phyloP scores from a whole-genome alignment of 352 stramenopile species.

The Phytopythium mirpurense region DNA sequence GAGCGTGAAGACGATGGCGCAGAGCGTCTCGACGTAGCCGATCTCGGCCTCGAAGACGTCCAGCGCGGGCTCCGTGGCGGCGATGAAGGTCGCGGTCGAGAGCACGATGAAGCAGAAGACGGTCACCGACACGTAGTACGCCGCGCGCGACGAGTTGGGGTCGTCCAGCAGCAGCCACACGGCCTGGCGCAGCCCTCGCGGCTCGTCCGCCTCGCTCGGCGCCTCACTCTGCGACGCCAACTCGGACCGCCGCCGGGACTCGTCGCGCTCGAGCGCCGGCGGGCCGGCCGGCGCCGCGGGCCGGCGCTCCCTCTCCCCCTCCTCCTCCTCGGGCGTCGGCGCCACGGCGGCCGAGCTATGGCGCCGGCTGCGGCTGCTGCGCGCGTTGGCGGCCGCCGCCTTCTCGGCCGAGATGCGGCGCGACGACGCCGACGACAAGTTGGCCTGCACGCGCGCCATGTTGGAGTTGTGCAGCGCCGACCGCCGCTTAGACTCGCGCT shows the following conservation, averaged over 20 bases:
- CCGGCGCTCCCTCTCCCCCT: not conserved
- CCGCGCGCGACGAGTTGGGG: slow-evolving; percentile 46
- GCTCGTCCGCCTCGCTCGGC: slow-evolving; percentile 7
- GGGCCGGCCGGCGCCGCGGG: not conserved
- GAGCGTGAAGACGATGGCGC: slow-evolving; percentile 48
- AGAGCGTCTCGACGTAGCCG: slow-evolving; percentile 37
- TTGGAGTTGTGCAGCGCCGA: slow-evolving; percentile 24
- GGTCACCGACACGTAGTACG: slow-evolving; percentile 58
- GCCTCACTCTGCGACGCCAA: slow-evolving; percentile 3
- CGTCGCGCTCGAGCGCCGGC: slow-evolving; percentile 8
- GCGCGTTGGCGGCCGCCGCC: slow-evolving; percentile 3
- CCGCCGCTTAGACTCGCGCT: slow-evolving; percentile 44
- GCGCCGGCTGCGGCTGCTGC: slow-evolving; percentile 14
- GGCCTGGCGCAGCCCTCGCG: slow-evolving; percentile 11
- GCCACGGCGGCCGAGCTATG: slow-evolving; percentile 15
- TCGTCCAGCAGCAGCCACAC: slow-evolving; percentile 65
- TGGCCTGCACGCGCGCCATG: slow-evolving; percentile 28
- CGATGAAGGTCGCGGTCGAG: slow-evolving; percentile 64
- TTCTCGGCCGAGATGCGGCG: slow-evolving; percentile 12
- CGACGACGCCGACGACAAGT: slow-evolving; percentile 22
- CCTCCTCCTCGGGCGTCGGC: slow-evolving; percentile 19
- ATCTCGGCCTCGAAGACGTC: slow-evolving; percentile 28
- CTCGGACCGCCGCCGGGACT: slow-evolving; percentile 3
- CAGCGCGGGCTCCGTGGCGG: slow-evolving; percentile 51
- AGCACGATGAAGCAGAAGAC: slow-evolving; percentile 64